These are phyloP conservation scores for Oryza rufipogon DNA, from an alignment of 176 grass and related monocot genomes.

Conservation along the genomic window DNA sequence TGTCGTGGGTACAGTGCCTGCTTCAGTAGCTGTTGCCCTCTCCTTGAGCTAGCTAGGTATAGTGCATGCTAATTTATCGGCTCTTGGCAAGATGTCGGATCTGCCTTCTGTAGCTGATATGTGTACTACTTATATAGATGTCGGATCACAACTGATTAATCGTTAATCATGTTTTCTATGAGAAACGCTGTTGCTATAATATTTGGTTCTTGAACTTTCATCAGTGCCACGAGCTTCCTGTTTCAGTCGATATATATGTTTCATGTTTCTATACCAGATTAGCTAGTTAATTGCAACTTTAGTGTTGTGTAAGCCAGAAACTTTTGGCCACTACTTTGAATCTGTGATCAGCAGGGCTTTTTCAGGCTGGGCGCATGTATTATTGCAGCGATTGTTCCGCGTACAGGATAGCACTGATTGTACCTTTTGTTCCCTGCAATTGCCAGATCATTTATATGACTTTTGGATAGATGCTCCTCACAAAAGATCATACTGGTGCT, in stretches of 20 bases:
- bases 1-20: conserved; percentile 46
- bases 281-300: neutral
- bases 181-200: neutral
- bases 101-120: conserved; percentile 10
- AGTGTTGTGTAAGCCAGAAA: conserved; percentile 31
- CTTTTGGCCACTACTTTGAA: conserved; percentile 24
- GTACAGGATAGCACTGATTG: conserved; percentile 54
- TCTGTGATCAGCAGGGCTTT: conserved; percentile 38
- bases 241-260: neutral
- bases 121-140: conserved; percentile 17
- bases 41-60: conserved; percentile 11
- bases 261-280: conserved; percentile 18
- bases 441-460: conserved; percentile 38
- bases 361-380: conserved; percentile 41
- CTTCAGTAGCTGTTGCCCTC: conserved; percentile 42
- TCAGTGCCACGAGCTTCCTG: neutral
- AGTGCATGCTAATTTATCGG: conserved; percentile 49
- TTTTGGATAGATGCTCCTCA: conserved; percentile 26
- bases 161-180: neutral
- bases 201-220: neutral
- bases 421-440: conserved; percentile 54
- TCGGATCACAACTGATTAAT: conserved; percentile 2
- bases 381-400: conserved; percentile 62
- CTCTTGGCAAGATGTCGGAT: conserved; percentile 46
- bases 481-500: conserved; percentile 36